These are phyloP conservation scores for Botrytis squamosa DNA, from an alignment of 2,329 filamentous ascomycete genomes.

Conservation along the genomic window DNA sequence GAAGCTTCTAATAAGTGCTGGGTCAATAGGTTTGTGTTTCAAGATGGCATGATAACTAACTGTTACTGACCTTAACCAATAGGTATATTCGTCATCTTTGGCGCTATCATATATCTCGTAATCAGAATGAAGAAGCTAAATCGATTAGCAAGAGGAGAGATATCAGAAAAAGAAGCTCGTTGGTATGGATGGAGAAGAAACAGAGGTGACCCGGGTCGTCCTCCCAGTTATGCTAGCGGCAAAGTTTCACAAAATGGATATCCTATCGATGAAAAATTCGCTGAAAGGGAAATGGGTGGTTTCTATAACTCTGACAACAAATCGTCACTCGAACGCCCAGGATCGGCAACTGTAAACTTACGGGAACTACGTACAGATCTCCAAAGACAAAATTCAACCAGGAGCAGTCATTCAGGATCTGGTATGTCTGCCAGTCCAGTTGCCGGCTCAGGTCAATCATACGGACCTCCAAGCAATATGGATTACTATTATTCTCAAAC, in stretches of 20 bases:
- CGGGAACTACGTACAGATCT: conserved; percentile 13
- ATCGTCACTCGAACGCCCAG: conserved; percentile 11
- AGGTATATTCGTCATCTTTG: conserved; percentile 37
- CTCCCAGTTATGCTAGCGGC: conserved; percentile 16
- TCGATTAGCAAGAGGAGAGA: conserved; percentile 30
- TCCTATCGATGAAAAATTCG: conserved; percentile 13
- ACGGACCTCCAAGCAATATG: background rate
- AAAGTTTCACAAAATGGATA: conserved; percentile 10
- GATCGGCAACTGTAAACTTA: conserved; percentile 8
- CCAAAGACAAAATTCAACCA: conserved; percentile 12
- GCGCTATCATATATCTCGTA: conserved; percentile 33
- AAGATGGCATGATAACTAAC: background rate
- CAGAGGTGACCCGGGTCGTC: conserved; percentile 22
- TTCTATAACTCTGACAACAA: conserved; percentile 3
- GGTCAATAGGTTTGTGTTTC: conserved; percentile 33
- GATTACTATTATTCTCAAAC: conserved; percentile 18
- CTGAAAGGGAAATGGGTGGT: conserved; percentile 12
- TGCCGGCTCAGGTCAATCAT: conserved; percentile 10
- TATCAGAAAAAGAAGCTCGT: conserved; percentile 24
- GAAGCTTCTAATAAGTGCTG: conserved; percentile 35
- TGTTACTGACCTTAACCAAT: background rate
- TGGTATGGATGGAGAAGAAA: conserved; percentile 35
- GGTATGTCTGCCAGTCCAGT: conserved; percentile 12
- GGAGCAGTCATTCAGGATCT: background rate
- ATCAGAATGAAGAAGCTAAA: conserved; percentile 32